Evolutionary conservation across 176 grass and related monocot genomes (phyloP).

Genomic region (Bonia amplexicaulis): DNA sequence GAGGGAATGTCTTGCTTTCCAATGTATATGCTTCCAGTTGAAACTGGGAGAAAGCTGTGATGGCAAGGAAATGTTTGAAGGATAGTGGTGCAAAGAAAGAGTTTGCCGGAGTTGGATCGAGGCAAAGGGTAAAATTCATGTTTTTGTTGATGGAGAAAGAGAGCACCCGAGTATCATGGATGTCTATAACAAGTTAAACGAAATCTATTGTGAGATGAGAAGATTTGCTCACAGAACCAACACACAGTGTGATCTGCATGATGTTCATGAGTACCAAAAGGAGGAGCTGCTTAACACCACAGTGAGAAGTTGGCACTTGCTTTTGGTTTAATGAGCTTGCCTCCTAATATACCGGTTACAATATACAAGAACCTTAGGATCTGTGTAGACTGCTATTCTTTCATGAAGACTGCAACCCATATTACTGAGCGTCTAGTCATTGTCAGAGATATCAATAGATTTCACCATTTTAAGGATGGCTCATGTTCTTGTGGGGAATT

Average conservation of each 20-base stretch:
- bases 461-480: conserved; percentile 53
- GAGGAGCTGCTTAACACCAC: conserved; percentile 36
- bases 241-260: conserved; percentile 36
- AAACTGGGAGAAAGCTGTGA: conserved; percentile 27
- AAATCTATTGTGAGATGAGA: conserved; percentile 32
- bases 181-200: conserved; percentile 1
- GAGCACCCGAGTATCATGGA: conserved; percentile 17
- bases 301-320: conserved; percentile 35
- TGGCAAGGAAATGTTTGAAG: conserved; percentile 27
- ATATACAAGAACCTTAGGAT: conserved; percentile 32
- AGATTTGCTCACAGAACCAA: conserved; percentile 10
- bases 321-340: conserved; percentile 30
- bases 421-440: conserved; percentile 23
- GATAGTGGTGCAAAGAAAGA: conserved; percentile 24
- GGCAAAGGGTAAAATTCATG: conserved; percentile 24
- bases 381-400: conserved; percentile 28
- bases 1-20: conserved; percentile 38
- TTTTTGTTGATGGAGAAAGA: conserved; percentile 19
- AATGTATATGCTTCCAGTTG: conserved; percentile 28
- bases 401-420: conserved; percentile 18
- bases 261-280: conserved; percentile 36
- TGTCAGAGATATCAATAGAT: conserved; percentile 34
- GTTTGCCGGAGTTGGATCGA: conserved; percentile 27
- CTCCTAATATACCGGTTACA: conserved; percentile 10
- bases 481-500: conserved; percentile 56